Percentiles rank a stretch among this genome's conserved stretches.
Conservation (phyloP, 345 rosid species). For the Laguncularia racemosa region DNA sequence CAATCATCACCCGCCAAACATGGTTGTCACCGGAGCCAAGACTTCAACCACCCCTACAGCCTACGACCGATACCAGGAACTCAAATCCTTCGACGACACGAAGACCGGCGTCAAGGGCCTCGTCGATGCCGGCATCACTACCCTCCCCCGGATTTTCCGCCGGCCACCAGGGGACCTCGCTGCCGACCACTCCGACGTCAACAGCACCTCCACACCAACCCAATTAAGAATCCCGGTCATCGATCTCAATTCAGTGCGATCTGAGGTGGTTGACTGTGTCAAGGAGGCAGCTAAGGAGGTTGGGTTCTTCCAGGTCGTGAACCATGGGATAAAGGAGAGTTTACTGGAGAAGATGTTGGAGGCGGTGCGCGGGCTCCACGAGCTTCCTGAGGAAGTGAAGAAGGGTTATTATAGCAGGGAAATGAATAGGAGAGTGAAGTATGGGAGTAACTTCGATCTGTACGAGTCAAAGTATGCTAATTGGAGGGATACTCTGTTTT, state of each 20-base stretch:
- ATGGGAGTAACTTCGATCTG: constrained; percentile 18
- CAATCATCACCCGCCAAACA: too few species aligned
- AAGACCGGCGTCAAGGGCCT: constrained; percentile 34
- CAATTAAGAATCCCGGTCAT: constrained; percentile 11
- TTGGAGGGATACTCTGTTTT: constrained; percentile 16
- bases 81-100: constrained; percentile 24
- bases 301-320: constrained; percentile 32
- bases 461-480: constrained; percentile 13
- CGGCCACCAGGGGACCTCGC: constrained; percentile 10
- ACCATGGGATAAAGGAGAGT: constrained; percentile 14
- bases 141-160: constrained; percentile 18
- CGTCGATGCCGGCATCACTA: constrained; percentile 21
- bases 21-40: too few species aligned
- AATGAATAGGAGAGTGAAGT: constrained; percentile 21
- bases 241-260: constrained; percentile 9
- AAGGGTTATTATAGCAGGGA: constrained; percentile 19
- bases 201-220: neutral
- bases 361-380: constrained; percentile 20
- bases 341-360: constrained; percentile 19
- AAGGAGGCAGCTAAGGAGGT: constrained; percentile 20
- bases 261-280: constrained; percentile 13
- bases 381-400: constrained; percentile 23
- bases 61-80: constrained; percentile 15
- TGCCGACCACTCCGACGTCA: neutral
- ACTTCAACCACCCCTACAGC: neutral